phyloP scores from a whole-genome alignment of 2,329 filamentous ascomycete species.

The Talaromyces pinophilus region DNA sequence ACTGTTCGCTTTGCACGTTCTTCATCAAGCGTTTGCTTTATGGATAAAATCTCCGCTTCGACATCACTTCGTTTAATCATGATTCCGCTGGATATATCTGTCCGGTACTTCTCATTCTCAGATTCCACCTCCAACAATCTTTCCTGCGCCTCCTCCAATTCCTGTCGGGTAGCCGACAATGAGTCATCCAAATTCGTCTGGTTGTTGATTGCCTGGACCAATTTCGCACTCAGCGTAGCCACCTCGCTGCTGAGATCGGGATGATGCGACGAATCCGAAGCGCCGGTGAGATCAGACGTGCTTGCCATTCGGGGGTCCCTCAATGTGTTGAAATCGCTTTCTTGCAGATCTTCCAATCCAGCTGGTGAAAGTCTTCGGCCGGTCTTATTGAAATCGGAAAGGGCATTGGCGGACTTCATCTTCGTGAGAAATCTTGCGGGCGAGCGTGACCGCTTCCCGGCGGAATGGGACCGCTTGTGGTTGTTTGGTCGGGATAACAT shows the following conservation, averaged over 20 bases:
- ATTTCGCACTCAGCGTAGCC: constrained; percentile 86
- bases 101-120: constrained; percentile 68
- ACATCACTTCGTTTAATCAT: constrained; percentile 73
- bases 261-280: constrained; percentile 47
- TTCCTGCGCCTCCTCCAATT: constrained; percentile 72
- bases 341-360: constrained; percentile 36
- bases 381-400: constrained; percentile 35
- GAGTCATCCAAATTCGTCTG: constrained; percentile 90
- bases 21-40: constrained; percentile 62
- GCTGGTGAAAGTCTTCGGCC: constrained; percentile 31
- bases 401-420: constrained; percentile 48
- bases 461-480: constrained; percentile 42
- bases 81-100: constrained; percentile 69
- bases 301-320: constrained; percentile 45
- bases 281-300: constrained; percentile 39
- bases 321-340: constrained; percentile 50
- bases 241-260: constrained; percentile 73
- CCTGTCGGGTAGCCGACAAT: constrained; percentile 76
- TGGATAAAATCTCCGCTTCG: constrained; percentile 68
- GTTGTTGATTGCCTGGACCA: constrained; percentile 96
- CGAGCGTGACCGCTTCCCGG: constrained; percentile 37
- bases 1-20: constrained; percentile 66
- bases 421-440: constrained; percentile 44
- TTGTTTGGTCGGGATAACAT: constrained; percentile 40
- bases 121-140: constrained; percentile 69